Conservation (phyloP, 371 early-diverging fungal species). For the Syncephalastrum monosporum region DNA sequence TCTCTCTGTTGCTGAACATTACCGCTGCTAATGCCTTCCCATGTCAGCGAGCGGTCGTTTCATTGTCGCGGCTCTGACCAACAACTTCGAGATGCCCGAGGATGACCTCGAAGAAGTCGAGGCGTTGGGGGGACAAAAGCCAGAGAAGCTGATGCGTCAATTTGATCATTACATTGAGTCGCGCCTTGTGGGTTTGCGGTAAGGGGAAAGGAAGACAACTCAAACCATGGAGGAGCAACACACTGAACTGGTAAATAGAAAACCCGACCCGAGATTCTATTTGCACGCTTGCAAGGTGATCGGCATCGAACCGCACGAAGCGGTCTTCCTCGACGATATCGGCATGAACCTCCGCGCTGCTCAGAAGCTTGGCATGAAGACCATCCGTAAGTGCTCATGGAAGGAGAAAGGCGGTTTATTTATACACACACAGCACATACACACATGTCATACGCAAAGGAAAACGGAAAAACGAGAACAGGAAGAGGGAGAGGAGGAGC, state of each 20-base stretch:
- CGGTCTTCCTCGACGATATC: constrained; percentile 77
- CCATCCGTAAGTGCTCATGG: constrained; percentile 47
- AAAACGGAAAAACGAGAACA: not conserved
- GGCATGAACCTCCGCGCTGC: constrained; percentile 72
- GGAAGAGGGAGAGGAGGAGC: not conserved
- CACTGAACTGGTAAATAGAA: constrained; percentile 29
- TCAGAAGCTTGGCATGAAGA: constrained; percentile 60
- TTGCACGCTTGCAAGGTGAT: constrained; percentile 59
- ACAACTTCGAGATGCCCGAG: constrained; percentile 67
- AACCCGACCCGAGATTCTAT: constrained; percentile 71
- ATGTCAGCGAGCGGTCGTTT: constrained; percentile 47
- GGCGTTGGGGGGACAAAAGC: constrained; percentile 31
- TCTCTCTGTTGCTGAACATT: not conserved
- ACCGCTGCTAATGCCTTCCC: not conserved
- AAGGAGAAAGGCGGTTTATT: not conserved
- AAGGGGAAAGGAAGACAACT: not conserved
- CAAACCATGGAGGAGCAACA: not conserved
- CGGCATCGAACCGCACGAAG: constrained; percentile 59
- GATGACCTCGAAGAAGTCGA: constrained; percentile 41
- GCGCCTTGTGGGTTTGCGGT: constrained; percentile 39
- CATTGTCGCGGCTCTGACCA: constrained; percentile 76
- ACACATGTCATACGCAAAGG: not conserved
- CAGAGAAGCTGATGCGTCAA: constrained; percentile 21
- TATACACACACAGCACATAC: not conserved
- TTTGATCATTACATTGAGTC: constrained; percentile 52